These are phyloP conservation scores for Alternaria gansuensis DNA, from an alignment of 2,329 filamentous ascomycete species.

Conservation along the genomic window DNA sequence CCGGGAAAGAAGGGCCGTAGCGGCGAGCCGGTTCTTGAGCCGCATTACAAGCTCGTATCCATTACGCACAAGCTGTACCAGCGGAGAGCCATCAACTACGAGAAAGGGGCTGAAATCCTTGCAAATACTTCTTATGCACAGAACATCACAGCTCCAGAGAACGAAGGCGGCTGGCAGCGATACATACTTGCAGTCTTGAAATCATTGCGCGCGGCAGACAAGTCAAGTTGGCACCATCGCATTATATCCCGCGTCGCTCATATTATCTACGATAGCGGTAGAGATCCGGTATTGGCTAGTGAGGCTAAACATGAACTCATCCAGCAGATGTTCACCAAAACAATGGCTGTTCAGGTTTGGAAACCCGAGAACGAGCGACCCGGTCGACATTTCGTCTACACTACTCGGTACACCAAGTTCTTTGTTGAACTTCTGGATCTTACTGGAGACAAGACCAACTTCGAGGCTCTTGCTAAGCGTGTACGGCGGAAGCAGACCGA, in stretches of 20 bases:
- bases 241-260: constrained; percentile 79
- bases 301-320: constrained; percentile 81
- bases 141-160: constrained; percentile 59
- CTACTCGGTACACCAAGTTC: constrained; percentile 83
- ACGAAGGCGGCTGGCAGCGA: constrained; percentile 63
- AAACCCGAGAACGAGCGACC: constrained; percentile 86
- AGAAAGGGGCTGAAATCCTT: constrained; percentile 61
- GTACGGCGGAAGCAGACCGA: constrained; percentile 84
- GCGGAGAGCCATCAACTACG: constrained; percentile 55
- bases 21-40: constrained; percentile 84
- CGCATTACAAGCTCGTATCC: constrained; percentile 89
- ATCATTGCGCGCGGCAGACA: constrained; percentile 74
- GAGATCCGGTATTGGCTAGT: constrained; percentile 61
- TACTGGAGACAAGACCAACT: constrained; percentile 75
- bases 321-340: constrained; percentile 88
- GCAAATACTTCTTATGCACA: constrained; percentile 64
- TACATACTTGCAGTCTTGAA: constrained; percentile 72
- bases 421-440: constrained; percentile 78
- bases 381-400: constrained; percentile 91
- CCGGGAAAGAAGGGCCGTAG: constrained; percentile 68
- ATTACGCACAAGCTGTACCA: constrained; percentile 82
- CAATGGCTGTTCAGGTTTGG: constrained; percentile 94
- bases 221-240: constrained; percentile 94
- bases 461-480: constrained; percentile 80
- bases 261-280: constrained; percentile 67